Evolutionary conservation across 805 yeast genomes (phyloP).

Genomic region (Yarrowia sp.): DNA sequence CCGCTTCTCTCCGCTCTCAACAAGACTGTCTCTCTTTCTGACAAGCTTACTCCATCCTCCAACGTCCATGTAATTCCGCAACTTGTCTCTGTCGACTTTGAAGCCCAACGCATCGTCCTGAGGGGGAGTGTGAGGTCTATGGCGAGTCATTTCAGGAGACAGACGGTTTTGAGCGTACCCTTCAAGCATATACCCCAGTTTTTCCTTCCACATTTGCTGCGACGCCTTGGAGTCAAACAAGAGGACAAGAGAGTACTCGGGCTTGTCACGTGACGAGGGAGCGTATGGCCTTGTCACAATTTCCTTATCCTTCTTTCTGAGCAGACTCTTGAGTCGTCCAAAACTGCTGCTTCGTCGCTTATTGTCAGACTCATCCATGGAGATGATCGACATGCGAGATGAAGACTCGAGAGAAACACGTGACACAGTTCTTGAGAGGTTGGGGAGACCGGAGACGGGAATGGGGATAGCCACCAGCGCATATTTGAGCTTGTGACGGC

Average conservation of each 20-base stretch:
- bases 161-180: background rate
- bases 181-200: conserved; percentile 1
- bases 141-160: background rate
- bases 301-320: conserved; percentile 6
- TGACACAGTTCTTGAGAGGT: background rate
- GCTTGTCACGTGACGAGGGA: conserved; percentile 11
- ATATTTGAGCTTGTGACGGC: conserved; percentile 6
- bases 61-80: conserved; percentile 10
- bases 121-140: conserved; percentile 30
- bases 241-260: conserved; percentile 16
- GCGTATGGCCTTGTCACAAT: background rate
- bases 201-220: conserved; percentile 18
- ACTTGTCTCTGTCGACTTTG: conserved; percentile 19
- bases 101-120: conserved; percentile 11
- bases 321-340: conserved; percentile 20
- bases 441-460: conserved; percentile 8
- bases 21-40: conserved; percentile 3
- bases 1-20: background rate
- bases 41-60: conserved; percentile 32
- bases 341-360: conserved; percentile 9
- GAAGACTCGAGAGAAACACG: conserved; percentile 7
- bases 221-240: conserved; percentile 5
- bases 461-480: conserved; percentile 28
- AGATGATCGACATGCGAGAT: background rate
- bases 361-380: background rate